Evolutionary conservation across 176 grass and related monocot genomes (phyloP).

Genomic region (Bolboschoenus planiculmis): DNA sequence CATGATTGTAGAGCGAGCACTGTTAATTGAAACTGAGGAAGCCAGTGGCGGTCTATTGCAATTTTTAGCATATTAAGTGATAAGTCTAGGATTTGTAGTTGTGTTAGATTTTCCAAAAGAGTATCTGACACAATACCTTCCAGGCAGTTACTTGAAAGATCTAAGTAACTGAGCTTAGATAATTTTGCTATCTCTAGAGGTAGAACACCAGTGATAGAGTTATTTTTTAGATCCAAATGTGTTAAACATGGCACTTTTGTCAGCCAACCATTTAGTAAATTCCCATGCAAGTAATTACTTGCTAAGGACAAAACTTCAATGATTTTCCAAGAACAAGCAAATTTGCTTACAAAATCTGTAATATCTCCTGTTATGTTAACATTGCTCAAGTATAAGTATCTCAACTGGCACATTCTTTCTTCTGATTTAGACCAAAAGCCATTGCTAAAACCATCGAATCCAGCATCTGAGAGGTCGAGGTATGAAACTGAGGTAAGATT

Average conservation of each 20-base stretch:
- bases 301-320: neutral
- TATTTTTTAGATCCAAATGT: neutral
- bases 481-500: neutral
- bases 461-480: neutral
- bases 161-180: slow-evolving; percentile 12
- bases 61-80: slow-evolving; percentile 21
- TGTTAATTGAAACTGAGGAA: slow-evolving; percentile 34
- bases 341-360: neutral
- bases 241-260: neutral
- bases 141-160: slow-evolving; percentile 21
- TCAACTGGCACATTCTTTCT: neutral
- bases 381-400: neutral
- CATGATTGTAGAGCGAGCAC: slow-evolving; percentile 21
- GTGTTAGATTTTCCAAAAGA: slow-evolving; percentile 17
- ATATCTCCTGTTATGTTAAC: neutral
- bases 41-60: slow-evolving; percentile 21
- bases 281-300: neutral
- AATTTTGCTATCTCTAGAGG: slow-evolving; percentile 28
- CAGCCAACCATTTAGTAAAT: neutral
- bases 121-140: slow-evolving; percentile 13
- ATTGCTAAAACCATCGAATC: neutral
- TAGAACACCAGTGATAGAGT: neutral
- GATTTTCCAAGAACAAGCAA: neutral
- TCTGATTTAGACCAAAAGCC: neutral
- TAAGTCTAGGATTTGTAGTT: slow-evolving; percentile 17